Base-by-base conservation (phyloP, 495 filamentous ascomycete species). In the Penicillium pancosmium region DNA sequence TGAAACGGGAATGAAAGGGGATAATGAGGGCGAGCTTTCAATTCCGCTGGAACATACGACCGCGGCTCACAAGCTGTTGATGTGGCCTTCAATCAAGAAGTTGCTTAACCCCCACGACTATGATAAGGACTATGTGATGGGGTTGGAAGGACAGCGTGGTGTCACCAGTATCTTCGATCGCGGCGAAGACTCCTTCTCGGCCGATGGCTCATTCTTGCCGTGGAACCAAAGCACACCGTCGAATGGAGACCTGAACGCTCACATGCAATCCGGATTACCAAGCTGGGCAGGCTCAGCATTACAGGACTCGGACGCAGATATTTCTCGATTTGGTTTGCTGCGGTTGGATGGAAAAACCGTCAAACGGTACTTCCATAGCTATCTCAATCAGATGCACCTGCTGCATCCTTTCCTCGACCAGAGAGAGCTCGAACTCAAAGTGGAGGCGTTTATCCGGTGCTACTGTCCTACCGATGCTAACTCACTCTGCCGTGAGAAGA, bases 321-420 rank as follows among this genome's bases (percentile, higher is more conserved):
- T 91, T 12, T 82, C 82, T 56, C 63, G 82, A 5, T 82, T 85
- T 56, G 86, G 87, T 34, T 77, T 82, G 12, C 75, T 91, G 13
- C 88, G 86, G 51, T 81, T 95, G 51, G 82, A 88, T 55, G 65
- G 78, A 18, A 73, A 69, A 12, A 90, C 82, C 2, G 79, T 96
- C 8, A 77, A 77, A 56, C 80, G 75, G 41, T 88, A 92, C 41
- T 81, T 88, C 38, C 64, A 82, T 15, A 90, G 86, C 70, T 98
- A 91, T 69, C 74, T 92, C 66, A 70, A 86, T 5, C 82, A 95
- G 67, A 88, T 98, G 40, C 89, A 96, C 63, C 90, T 86, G 54
- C 84, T 98, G 69, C 94, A 98, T 70, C 94, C 94, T 12, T 92
- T 98, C 66, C 80, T 98, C 38, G 78, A 88, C 61, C 77, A 80